phyloP scores from a whole-genome alignment of 2,329 filamentous ascomycete genomes.

The Cordyceps fumosorosea region DNA sequence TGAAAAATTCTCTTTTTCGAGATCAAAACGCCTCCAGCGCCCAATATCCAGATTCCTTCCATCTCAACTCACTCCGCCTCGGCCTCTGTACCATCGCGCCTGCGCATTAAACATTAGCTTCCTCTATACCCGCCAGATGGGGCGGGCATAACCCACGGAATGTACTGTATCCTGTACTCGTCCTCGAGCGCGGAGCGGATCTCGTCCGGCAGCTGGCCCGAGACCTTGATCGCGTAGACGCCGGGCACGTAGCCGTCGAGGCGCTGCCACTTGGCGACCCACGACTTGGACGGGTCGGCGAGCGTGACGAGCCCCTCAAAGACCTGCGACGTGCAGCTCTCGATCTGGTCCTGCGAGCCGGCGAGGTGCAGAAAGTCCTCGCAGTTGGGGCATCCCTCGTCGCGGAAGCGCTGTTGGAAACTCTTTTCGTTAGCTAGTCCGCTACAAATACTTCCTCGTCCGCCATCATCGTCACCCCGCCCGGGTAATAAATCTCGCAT shows the following conservation, averaged over 20 bases:
- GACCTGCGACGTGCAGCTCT: constrained; percentile 91
- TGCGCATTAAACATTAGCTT: constrained; percentile 18
- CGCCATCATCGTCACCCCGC: no score
- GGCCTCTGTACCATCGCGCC: constrained; percentile 43
- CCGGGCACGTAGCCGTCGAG: constrained; percentile 82
- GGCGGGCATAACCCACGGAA: constrained; percentile 53
- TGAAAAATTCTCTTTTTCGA: not conserved
- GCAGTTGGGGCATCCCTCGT: constrained; percentile 92
- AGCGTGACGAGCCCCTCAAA: constrained; percentile 90
- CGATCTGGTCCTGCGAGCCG: constrained; percentile 71
- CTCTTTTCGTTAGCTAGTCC: no score
- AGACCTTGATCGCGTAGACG: constrained; percentile 92
- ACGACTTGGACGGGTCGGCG: constrained; percentile 73
- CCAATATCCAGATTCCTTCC: not conserved
- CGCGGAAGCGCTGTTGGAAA: constrained; percentile 64
- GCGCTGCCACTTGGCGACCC: constrained; percentile 96
- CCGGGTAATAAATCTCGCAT: not conserved
- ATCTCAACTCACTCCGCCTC: constrained; percentile 27
- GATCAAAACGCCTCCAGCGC: constrained; percentile 7
- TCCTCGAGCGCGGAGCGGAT: constrained; percentile 54
- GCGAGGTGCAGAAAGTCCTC: constrained; percentile 82
- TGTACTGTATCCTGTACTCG: constrained; percentile 57
- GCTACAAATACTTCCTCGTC: no score
- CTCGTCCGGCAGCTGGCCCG: constrained; percentile 67
- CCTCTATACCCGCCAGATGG: not conserved